Evolutionary conservation across 805 yeast species (phyloP), one percentile per base, ranked within the genome.

Genomic region (Candida montana): DNA sequence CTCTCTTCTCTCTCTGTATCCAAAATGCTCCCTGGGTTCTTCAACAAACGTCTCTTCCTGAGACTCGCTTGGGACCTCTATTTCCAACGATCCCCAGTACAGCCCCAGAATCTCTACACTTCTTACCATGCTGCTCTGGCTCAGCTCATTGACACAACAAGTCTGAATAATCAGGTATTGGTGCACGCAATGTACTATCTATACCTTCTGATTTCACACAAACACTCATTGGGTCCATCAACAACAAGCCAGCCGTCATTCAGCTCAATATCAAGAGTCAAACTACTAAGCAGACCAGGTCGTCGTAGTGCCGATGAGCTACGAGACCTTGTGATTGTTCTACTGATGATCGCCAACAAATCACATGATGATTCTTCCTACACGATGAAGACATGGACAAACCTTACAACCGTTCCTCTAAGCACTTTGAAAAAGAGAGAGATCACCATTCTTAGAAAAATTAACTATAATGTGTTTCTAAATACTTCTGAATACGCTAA

Each of bases 311-410:
- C 35, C 0, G 32, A 30, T 4, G 53, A 48, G 13, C 40, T 56
- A 17, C 45, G 30, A 23, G 50, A 52, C 24, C 47, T 39, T 17
- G 37, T 40, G 72, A 77, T 44, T 42, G 53, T 51, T 9, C 45
- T 59, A 15, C 42, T 59, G 42, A 58, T 59, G 58, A 35, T 51
- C 67, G 54, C 61, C 58, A 73, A 74, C 54, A 74, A 74, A 53
- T 58, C 69, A 18, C 63, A 58, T 44, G 75, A 74, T 51, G 79
- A 74, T 48, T 75, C 69, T 39, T 66, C 71, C 32, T 74, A 71
- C 46, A 71, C 77, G 2, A 59, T 71, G 49, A 72, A 72, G 47
- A 74, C 79, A 7, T 74, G 79, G 79, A 58, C 55, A 16, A 53
- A 51, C 41, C 36, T 60, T 9, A 54, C 64, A 5, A 44, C 50